phyloP scores from a whole-genome alignment of 2,329 filamentous ascomycete species.

The Epichloe brachyelytri region DNA sequence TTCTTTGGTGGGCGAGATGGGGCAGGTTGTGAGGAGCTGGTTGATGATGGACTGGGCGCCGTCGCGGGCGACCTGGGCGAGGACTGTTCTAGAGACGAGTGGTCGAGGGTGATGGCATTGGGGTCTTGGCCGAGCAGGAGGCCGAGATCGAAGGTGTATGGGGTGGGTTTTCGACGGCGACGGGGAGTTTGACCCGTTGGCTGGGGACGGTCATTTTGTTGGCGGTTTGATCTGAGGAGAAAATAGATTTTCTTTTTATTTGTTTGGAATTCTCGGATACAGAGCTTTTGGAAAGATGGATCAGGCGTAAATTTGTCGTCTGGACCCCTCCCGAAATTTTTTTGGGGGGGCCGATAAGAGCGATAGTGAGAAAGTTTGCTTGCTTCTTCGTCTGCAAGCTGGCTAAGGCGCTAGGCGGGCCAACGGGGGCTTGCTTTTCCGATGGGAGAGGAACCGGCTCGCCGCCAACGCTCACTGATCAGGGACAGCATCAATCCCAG shows the following conservation, averaged over 20 bases:
- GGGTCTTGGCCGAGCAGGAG: conserved; percentile 77
- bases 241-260: background rate
- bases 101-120: conserved; percentile 58
- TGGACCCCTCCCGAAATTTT: background rate
- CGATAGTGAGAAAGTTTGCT: background rate
- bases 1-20: conserved; percentile 54
- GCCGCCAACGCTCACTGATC: too few species aligned
- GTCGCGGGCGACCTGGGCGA: conserved; percentile 68
- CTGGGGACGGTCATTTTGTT: conserved; percentile 22
- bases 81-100: conserved; percentile 48
- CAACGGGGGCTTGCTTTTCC: too few species aligned
- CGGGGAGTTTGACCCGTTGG: conserved; percentile 38
- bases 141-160: conserved; percentile 86
- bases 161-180: conserved; percentile 65
- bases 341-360: background rate
- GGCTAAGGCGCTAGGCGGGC: too few species aligned
- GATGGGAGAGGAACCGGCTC: too few species aligned
- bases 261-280: background rate
- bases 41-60: conserved; percentile 87
- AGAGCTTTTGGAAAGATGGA: background rate
- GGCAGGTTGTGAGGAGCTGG: conserved; percentile 82
- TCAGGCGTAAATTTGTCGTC: background rate
- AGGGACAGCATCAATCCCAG: too few species aligned
- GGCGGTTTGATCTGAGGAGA: background rate
- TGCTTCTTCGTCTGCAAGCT: too few species aligned